These are phyloP conservation scores for Botrytis paeoniae DNA, from an alignment of 2,329 filamentous ascomycete genomes.

Conservation along the genomic window DNA sequence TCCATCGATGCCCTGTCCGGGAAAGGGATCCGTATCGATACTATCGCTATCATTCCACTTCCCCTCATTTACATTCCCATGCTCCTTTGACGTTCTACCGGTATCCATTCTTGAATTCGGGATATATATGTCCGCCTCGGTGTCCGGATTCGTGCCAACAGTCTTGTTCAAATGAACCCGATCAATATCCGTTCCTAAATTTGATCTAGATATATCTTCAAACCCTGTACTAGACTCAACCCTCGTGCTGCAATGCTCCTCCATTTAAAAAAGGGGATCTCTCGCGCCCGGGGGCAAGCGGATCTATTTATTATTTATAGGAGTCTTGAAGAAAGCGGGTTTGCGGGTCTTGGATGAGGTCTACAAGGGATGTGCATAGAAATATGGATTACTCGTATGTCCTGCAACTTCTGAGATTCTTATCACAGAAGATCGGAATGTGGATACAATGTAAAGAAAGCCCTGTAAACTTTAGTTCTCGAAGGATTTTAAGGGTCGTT, in stretches of 20 bases:
- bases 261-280: not conserved
- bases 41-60: slow-evolving; percentile 3
- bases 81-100: not conserved
- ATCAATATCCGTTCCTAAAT: not conserved
- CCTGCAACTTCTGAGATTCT: not conserved
- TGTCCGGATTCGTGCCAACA: not conserved
- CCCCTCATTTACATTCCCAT: not conserved
- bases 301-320: slow-evolving; percentile 1
- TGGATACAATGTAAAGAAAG: not conserved
- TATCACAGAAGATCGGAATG: not conserved
- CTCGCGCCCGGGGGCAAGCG: not conserved
- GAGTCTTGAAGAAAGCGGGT: not conserved
- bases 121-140: not conserved
- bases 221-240: slow-evolving; percentile 5
- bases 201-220: not conserved
- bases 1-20: not conserved
- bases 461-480: not conserved
- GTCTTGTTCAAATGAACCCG: not conserved
- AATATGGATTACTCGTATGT: slow-evolving; percentile 6
- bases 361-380: not conserved
- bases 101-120: not conserved
- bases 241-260: not conserved
- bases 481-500: not conserved
- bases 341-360: not conserved
- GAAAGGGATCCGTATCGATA: slow-evolving; percentile 5